Conservation (phyloP, 805 yeast species). For the Maudiozyma turicensis region DNA sequence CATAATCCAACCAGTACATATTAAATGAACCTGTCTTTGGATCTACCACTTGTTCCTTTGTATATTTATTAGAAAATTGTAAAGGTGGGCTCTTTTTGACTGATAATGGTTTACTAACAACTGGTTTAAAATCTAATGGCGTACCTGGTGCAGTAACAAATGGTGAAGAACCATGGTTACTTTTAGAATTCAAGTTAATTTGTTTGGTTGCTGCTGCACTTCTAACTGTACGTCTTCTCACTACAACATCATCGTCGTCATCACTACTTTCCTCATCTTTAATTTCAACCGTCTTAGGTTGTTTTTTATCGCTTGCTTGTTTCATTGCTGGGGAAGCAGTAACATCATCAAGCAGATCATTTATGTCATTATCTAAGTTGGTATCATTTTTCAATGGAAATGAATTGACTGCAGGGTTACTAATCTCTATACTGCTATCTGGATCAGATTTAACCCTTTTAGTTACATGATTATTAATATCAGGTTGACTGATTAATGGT, state of each 20-base stretch:
- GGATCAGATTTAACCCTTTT: constrained; percentile 9
- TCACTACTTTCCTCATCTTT: constrained; percentile 31
- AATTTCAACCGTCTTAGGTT: neutral
- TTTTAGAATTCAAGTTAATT: constrained; percentile 18
- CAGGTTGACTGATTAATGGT: neutral
- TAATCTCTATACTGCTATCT: constrained; percentile 5
- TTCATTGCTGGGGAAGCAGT: constrained; percentile 17
- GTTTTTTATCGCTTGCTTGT: constrained; percentile 1
- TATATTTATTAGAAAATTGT: constrained; percentile 13
- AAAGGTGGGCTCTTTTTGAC: constrained; percentile 7
- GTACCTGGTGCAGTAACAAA: constrained; percentile 29
- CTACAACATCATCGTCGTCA: constrained; percentile 25
- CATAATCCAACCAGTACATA: constrained; percentile 86
- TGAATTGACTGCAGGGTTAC: constrained; percentile 12
- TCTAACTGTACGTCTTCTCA: constrained; percentile 24
- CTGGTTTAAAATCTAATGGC: constrained; percentile 8
- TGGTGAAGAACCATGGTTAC: constrained; percentile 19
- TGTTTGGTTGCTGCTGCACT: constrained; percentile 21
- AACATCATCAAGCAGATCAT: constrained; percentile 12
- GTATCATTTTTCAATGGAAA: constrained; percentile 19
- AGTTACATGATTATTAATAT: constrained; percentile 2
- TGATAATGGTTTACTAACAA: neutral
- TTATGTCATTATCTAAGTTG: constrained; percentile 5
- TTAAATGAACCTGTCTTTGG: constrained; percentile 40
- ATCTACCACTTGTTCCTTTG: constrained; percentile 26